Evolutionary conservation across 2,329 filamentous ascomycete genomes (phyloP).

Genomic region (Colletotrichum somersetense): DNA sequence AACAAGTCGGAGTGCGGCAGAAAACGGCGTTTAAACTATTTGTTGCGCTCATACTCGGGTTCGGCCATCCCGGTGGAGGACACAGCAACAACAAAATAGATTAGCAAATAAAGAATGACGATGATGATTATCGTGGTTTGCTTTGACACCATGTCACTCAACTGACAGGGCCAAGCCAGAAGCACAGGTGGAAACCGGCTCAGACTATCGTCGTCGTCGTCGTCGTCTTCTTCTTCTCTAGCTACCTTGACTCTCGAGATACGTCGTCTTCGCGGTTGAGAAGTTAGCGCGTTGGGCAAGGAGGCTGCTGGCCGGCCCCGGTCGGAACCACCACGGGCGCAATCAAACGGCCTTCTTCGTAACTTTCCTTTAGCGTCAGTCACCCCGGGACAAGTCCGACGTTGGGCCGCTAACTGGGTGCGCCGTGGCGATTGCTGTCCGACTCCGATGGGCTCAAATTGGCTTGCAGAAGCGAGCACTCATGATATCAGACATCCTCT

Average conservation of each 20-base stretch:
- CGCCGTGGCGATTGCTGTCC: neutral
- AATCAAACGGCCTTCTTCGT: constrained; percentile 5
- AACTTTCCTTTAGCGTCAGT: neutral
- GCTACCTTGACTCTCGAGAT: neutral
- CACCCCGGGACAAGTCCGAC: neutral
- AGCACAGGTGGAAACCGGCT: neutral
- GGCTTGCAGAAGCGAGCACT: constrained; percentile 19
- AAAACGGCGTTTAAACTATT: neutral
- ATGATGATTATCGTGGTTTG: neutral
- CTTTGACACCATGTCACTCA: constrained; percentile 13
- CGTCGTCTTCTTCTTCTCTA: neutral
- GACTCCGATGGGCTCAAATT: neutral
- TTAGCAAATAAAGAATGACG: neutral
- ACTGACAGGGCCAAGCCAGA: neutral
- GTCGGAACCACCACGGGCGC: neutral
- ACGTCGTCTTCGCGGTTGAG: neutral
- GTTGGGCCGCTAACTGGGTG: neutral
- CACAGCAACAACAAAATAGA: neutral
- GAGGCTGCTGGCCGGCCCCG: neutral
- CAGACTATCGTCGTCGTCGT: neutral
- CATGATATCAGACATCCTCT: constrained; percentile 18
- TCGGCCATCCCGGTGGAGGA: constrained; percentile 13
- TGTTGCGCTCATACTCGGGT: constrained; percentile 25
- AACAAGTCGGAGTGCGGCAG: neutral
- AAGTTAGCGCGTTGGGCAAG: neutral